phyloP scores from a whole-genome alignment of 1,284 basidiomycete genomes.

The Marasmius sp. region DNA sequence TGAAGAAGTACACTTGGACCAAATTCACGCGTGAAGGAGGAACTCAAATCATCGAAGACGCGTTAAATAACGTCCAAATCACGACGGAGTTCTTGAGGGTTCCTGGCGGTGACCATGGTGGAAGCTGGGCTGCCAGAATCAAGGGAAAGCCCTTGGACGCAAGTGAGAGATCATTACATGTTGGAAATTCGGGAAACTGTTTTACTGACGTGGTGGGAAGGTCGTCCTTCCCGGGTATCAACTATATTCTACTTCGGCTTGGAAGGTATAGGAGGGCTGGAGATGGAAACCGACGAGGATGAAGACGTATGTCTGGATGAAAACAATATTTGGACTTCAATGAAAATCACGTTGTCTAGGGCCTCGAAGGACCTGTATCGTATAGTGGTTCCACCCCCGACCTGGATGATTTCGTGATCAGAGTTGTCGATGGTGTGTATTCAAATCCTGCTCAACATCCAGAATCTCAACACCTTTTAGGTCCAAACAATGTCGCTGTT shows the following conservation, averaged over 20 bases:
- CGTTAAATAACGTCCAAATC: slow-evolving; percentile 80
- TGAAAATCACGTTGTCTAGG: slow-evolving; percentile 42
- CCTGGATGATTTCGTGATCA: slow-evolving; percentile 80
- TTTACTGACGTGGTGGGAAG: neutral
- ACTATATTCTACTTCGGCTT: slow-evolving; percentile 85
- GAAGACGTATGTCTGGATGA: slow-evolving; percentile 57
- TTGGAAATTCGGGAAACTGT: neutral
- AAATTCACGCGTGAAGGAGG: slow-evolving; percentile 84
- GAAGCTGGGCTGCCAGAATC: slow-evolving; percentile 89
- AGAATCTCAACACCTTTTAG: slow-evolving; percentile 31
- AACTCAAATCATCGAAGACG: slow-evolving; percentile 81
- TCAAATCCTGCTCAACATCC: neutral
- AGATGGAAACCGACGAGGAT: slow-evolving; percentile 75
- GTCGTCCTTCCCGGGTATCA: slow-evolving; percentile 59
- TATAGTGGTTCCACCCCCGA: slow-evolving; percentile 75
- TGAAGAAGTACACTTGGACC: slow-evolving; percentile 85
- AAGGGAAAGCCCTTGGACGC: slow-evolving; percentile 78
- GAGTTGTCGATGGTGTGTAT: slow-evolving; percentile 72
- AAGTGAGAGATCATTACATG: slow-evolving; percentile 41
- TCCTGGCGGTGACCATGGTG: slow-evolving; percentile 75
- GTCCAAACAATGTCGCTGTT: slow-evolving; percentile 55
- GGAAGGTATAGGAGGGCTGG: slow-evolving; percentile 81
- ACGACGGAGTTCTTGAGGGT: slow-evolving; percentile 87
- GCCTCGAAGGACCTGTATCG: slow-evolving; percentile 65
- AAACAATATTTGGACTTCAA: slow-evolving; percentile 7